Base-by-base conservation (phyloP, 2,329 filamentous ascomycete species). In the Verruconis gallopava region DNA sequence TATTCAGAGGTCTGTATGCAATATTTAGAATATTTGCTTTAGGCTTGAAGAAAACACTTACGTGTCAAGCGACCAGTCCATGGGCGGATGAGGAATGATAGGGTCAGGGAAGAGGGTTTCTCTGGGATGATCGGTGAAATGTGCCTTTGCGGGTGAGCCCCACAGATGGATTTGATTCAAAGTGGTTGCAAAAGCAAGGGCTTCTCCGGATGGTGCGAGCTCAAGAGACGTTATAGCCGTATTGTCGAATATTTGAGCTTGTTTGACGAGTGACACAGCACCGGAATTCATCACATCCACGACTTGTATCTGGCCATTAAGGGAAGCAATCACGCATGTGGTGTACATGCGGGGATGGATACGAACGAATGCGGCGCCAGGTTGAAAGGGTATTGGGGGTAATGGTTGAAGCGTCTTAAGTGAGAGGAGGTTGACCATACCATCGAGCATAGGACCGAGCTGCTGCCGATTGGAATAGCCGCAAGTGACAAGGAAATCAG, bases 321-420 rank as follows among this genome's bases (percentile, higher is more conserved):
- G 85, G 2, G 89, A 94, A 20, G 88, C 79, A 38, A 98, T 85
- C 46, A 98, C 88, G 53, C 85, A 89, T 0, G 93, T 96, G 0
- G 91, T 95, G 15, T 86, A 81, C 74, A 98, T 83, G 52, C 86
- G 81, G 1, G 93, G 91, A 58, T 98, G 91, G 82, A 98, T 91
- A 45, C 91, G 79, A 33, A 95, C 88, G 64, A 86, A 93, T 25
- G 91, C 89, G 28, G 89, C 91, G 6, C 91, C 86, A 2, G 86
- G 81, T 44, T 91, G 89, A 46, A 80, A 98, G 0, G 91, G 85
- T 33, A 98, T 89, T 0, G 91, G 91, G 3, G 85, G 81, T 56
- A 95, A 75, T 17, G 86, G 85, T 14, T 77, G 74, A 65, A 95
- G 74, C 36, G 85, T 91, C 63, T 94, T 94, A 37, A 98, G 71